Base-by-base conservation (phyloP, 2,329 filamentous ascomycete species). In the Lachnellula cervina region DNA sequence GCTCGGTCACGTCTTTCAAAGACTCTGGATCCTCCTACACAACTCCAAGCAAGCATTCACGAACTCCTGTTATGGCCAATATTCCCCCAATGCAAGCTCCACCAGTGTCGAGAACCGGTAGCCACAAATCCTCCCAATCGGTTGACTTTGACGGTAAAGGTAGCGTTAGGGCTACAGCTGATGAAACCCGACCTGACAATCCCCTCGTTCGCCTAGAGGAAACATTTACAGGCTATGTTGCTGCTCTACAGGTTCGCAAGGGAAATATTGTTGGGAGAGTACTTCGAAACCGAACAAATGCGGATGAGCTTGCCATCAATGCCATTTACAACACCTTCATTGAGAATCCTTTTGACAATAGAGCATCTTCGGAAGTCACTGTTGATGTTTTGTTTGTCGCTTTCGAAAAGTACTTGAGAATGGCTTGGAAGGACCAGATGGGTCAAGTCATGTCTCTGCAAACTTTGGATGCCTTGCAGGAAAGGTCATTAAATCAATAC, bases 381-480 rank as follows among this genome's bases (percentile, higher is more conserved):
- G 84, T 93, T 8, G 91, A 97, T 66, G 85, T 93, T 19, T 80
- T 97, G 5, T 96, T 97, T 68, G 88, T 89, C 25, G 88, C 92
- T 0, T 97, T 97, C 69, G 92, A 97, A 70, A 97, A 95, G 59
- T 97, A 97, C 64, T 76, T 97, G 58, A 85, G 84, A 56, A 86
- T 91, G 60, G 91, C 89, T 13, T 97, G 93, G 93, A 85, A 82
- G 57, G 88, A 93, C 62, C 87, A 90, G 64, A 91, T 97, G 78
- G 93, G 93, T 0, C 84, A 89, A 3, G 83, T 97, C 54, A 84
- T 97, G 70, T 84, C 89, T 1, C 78, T 83, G 51, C 78, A 87
- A 47, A 80, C 84, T 5, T 77, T 97, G 38, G 82, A 87, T 55
- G 83, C 84, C 1, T 77, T 97, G n/a, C 91, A 95, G 63, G 79